A percentile compares a stretch with the other conserved stretches of the same genome.
These are phyloP conservation scores for Hymenochaete sp. DNA, from an alignment of 1,284 basidiomycete genomes.

Conservation along the genomic window DNA sequence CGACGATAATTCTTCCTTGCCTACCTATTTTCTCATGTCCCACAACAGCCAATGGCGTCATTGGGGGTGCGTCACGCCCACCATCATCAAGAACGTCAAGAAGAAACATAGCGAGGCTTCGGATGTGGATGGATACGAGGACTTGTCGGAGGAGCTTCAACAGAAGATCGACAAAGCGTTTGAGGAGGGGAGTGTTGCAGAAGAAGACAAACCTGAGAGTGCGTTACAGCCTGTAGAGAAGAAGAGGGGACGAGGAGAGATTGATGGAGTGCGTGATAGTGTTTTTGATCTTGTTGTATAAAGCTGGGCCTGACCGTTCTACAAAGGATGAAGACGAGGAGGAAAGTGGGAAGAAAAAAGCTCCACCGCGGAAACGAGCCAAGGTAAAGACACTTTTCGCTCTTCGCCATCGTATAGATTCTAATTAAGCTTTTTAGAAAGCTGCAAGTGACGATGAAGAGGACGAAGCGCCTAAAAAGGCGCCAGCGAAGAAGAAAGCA, in stretches of 20 bases:
- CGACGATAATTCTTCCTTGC: conserved; percentile 7
- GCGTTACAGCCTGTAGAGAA: conserved; percentile 50
- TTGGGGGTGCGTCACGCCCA: conserved; percentile 72
- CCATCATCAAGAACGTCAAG: conserved; percentile 69
- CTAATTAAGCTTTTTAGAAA: conserved; percentile 23
- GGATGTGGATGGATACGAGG: conserved; percentile 69
- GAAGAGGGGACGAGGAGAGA: conserved; percentile 33
- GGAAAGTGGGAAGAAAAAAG: conserved; percentile 28
- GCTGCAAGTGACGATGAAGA: conserved; percentile 28
- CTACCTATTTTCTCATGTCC: conserved; percentile 32
- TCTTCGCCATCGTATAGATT: neutral
- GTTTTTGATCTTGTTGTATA: conserved; percentile 26
- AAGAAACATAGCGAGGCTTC: conserved; percentile 46
- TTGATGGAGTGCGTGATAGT: conserved; percentile 29
- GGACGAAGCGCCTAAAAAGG: conserved; percentile 33
- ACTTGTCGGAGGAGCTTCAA: conserved; percentile 56
- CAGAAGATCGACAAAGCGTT: conserved; percentile 59
- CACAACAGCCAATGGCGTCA: conserved; percentile 80
- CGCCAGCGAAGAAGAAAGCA: conserved; percentile 11
- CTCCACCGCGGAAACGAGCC: conserved; percentile 24
- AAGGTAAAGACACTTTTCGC: conserved; percentile 21
- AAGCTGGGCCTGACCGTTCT: conserved; percentile 19
- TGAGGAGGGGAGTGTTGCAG: conserved; percentile 65
- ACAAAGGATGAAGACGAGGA: conserved; percentile 22
- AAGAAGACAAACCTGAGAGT: conserved; percentile 68